Conservation (phyloP, 768 basidiomycete genomes). For the Trametes punicea region DNA sequence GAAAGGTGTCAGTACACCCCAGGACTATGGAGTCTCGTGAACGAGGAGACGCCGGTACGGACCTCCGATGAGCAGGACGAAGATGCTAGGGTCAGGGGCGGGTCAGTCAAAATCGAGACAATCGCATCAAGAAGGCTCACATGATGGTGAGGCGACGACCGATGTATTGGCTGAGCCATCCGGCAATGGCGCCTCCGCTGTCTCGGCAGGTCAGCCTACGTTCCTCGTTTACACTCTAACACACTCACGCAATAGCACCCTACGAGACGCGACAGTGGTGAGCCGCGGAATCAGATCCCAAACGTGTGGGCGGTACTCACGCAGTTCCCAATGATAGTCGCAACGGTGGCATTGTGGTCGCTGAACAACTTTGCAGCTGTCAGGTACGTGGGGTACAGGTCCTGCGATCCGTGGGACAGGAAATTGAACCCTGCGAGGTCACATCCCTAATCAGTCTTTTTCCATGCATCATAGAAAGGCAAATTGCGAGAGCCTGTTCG, state of each 20-base stretch:
- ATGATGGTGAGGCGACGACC: slow-evolving; percentile 85
- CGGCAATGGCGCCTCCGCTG: slow-evolving; percentile 70
- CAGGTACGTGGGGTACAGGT: slow-evolving; percentile 81
- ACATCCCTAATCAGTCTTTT: slow-evolving; percentile 3
- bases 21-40: background rate
- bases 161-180: slow-evolving; percentile 67
- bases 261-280: slow-evolving; percentile 10
- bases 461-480: background rate
- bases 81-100: slow-evolving; percentile 37
- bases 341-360: slow-evolving; percentile 56
- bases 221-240: background rate
- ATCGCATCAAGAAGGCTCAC: slow-evolving; percentile 12
- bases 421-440: slow-evolving; percentile 43
- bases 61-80: slow-evolving; percentile 51
- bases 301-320: slow-evolving; percentile 32
- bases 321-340: slow-evolving; percentile 80
- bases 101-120: background rate
- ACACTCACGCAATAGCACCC: slow-evolving; percentile 44
- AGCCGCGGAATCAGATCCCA: background rate
- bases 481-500: background rate
- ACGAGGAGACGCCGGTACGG: background rate
- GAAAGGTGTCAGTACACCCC: background rate
- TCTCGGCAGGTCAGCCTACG: slow-evolving; percentile 14
- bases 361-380: slow-evolving; percentile 58
- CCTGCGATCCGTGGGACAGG: slow-evolving; percentile 53